Evolutionary conservation across 768 basidiomycete species (phyloP), one percentile per base, ranked within the genome.

Genomic region (Boletus insuetus): DNA sequence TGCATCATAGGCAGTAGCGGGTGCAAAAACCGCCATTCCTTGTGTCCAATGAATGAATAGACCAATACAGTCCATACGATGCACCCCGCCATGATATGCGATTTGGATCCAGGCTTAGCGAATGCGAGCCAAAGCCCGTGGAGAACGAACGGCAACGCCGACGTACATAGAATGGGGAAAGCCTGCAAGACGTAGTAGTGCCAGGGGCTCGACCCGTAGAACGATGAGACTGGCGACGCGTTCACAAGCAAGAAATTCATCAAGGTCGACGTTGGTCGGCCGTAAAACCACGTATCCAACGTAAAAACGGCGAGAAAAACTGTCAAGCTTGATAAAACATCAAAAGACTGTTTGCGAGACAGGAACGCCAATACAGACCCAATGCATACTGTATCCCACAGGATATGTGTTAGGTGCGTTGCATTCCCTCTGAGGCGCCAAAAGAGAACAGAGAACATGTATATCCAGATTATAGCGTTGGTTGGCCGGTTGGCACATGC

Each of bases 11-110:
- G 95, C 4, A 98, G 77, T 19, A 98, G 69, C 0, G 96, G 94
- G 60, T 98, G 95, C 8, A 98, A 75, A 74, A 99, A 98, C 9
- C 97, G 81, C 94, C 94, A 98, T 77, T 99, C 97, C 64, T 98
- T 98, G 75, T 99, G 97, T 2, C 89, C 87, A 2, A 89, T 79
- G 4, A 89, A 57, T 9, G 96, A 98, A 68, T 91, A 94, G 7
- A 88, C 67, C 3, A 65, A 63, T 31, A 86, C 68, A 0, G 87
- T 84, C 87, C 89, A 92, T 19, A 74, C 58, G 2, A 87, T 60
- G 49, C 71, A 24, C 77, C 71, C 73, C 0, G 84, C 69, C 65
- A 93, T 77, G 19, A 73, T 75, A 41, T 62, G 70, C 24, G 79
- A 42, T 26, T 72, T 74, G 44, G 58, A 54, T 47, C 64, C 58